A percentile compares a stretch with the other conserved stretches of the same genome.
Conservation (phyloP, 1,284 basidiomycete genomes). For the Pholiota adiposa region DNA sequence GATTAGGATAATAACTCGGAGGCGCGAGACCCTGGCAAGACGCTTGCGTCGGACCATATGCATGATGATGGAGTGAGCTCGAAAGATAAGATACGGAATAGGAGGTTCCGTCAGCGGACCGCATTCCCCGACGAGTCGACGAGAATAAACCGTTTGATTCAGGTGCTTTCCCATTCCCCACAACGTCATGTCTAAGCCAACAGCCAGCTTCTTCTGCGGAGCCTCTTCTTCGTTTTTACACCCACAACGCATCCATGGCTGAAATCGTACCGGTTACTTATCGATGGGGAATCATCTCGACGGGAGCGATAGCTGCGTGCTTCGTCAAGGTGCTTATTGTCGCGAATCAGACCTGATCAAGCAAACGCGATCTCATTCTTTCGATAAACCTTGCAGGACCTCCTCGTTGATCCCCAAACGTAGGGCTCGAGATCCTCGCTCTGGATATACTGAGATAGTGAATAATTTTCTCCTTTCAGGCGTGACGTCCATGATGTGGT, state of each 20-base stretch:
- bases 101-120: constrained; percentile 14
- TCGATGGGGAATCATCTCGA: constrained; percentile 45
- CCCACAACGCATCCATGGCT: constrained; percentile 29
- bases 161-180: not conserved
- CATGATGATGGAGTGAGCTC: not conserved
- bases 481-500: constrained; percentile 74
- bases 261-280: constrained; percentile 29
- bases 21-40: not conserved
- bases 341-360: not conserved
- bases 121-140: constrained; percentile 18
- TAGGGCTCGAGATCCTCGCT: constrained; percentile 20
- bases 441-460: not conserved
- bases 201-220: not conserved
- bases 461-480: constrained; percentile 36
- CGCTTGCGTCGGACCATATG: too few relatives aligned
- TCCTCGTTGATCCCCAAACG: constrained; percentile 50
- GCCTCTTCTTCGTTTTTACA: constrained; percentile 3
- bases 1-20: not conserved
- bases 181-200: not conserved
- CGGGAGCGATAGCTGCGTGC: constrained; percentile 36
- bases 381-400: constrained; percentile 35
- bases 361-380: not conserved
- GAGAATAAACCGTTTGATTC: not conserved
- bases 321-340: constrained; percentile 41
- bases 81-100: not conserved